phyloP scores from a whole-genome alignment of 352 stramenopile species.

The Elongisporangium undulatum region DNA sequence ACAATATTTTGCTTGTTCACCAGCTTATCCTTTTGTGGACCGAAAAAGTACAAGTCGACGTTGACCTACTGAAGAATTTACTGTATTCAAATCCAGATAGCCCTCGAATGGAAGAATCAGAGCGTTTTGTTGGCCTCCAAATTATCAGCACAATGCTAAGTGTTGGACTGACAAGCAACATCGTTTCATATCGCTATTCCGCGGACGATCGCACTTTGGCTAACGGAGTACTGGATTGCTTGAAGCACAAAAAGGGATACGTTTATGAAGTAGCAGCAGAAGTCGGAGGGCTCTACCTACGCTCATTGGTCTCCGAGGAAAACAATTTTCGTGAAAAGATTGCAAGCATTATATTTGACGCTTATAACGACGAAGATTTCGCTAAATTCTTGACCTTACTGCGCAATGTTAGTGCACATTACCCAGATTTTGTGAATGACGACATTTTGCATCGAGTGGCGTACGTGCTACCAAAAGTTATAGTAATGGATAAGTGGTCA shows the following conservation, averaged over 20 bases:
- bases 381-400: slow-evolving; percentile 57
- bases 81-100: slow-evolving; percentile 35
- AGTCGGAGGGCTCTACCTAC: slow-evolving; percentile 47
- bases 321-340: slow-evolving; percentile 5
- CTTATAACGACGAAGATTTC: slow-evolving; percentile 63
- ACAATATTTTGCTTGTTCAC: slow-evolving; percentile 58
- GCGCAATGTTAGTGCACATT: slow-evolving; percentile 58
- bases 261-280: slow-evolving; percentile 66
- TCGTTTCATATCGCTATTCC: slow-evolving; percentile 13
- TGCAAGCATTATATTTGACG: slow-evolving; percentile 37
- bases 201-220: slow-evolving; percentile 23
- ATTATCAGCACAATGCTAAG: slow-evolving; percentile 55
- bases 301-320: slow-evolving; percentile 1
- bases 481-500: slow-evolving; percentile 56
- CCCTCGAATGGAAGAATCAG: slow-evolving; percentile 27
- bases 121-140: slow-evolving; percentile 55
- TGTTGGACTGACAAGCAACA: slow-evolving; percentile 18
- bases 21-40: slow-evolving; percentile 61
- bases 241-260: slow-evolving; percentile 36
- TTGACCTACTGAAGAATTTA: slow-evolving; percentile 27
- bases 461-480: slow-evolving; percentile 56
- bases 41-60: slow-evolving; percentile 30
- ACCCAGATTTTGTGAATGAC: slow-evolving; percentile 45
- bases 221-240: slow-evolving; percentile 43
- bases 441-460: slow-evolving; percentile 71